Percentiles rank a stretch among this genome's conserved stretches.
Conservation (phyloP, 768 basidiomycete species). For the Imleria badia region DNA sequence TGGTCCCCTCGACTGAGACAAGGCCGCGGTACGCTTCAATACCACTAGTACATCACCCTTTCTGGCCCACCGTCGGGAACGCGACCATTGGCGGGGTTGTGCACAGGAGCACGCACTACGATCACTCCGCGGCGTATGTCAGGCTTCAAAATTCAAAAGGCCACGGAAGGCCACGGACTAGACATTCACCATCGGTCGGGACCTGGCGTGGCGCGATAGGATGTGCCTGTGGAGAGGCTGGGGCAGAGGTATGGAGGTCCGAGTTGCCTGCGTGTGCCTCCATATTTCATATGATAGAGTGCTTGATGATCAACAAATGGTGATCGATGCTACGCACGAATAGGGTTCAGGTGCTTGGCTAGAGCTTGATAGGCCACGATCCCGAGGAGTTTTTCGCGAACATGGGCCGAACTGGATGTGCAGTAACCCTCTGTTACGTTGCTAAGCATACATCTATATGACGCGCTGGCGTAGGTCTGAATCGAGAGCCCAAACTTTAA, state of each 20-base stretch:
- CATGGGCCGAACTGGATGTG: conserved; percentile 87
- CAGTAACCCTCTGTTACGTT: conserved; percentile 84
- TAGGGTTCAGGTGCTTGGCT: conserved; percentile 78
- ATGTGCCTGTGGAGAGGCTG: too few species aligned
- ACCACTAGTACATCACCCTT: too few species aligned
- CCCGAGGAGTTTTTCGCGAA: conserved; percentile 78
- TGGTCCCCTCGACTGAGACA: conserved; percentile 6
- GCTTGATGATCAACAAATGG: neutral
- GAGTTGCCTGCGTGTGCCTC: neutral
- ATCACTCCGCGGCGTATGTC: conserved; percentile 91
- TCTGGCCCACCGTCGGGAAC: neutral
- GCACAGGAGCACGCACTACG: conserved; percentile 85
- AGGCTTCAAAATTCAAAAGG: conserved; percentile 55
- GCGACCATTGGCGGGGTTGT: neutral
- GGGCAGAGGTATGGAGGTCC: neutral
- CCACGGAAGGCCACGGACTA: conserved; percentile 77
- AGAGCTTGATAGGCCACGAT: conserved; percentile 78
- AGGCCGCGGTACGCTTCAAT: neutral
- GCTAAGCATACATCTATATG: conserved; percentile 48
- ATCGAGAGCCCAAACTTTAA: neutral
- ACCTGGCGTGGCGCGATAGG: neutral
- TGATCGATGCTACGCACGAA: neutral
- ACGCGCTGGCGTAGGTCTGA: neutral
- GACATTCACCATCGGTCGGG: conserved; percentile 92
- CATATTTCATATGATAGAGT: neutral